Percentiles rank a stretch among this genome's conserved stretches.
These are phyloP conservation scores for Blastobotrys capitulatus DNA, from an alignment of 1,139 yeast genomes.

Conservation along the genomic window DNA sequence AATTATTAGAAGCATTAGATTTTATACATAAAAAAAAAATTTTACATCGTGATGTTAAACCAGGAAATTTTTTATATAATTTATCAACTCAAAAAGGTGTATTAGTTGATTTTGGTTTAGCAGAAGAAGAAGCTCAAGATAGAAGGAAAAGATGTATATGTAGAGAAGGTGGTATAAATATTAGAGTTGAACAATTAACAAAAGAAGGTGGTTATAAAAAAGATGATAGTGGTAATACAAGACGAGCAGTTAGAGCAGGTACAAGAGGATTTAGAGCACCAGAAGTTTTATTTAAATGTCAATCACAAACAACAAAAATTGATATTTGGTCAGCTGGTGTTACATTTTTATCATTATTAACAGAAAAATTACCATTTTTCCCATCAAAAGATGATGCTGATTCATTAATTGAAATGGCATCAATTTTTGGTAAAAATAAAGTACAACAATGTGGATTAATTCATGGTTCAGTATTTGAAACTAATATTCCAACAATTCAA, in stretches of 20 bases:
- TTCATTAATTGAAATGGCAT: conserved; percentile 77
- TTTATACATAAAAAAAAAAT: conserved; percentile 73
- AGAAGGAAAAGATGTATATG: conserved; percentile 21
- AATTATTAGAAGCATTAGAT: conserved; percentile 66
- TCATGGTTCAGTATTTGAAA: conserved; percentile 86
- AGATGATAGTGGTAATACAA: conserved; percentile 56
- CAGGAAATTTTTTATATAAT: conserved; percentile 74
- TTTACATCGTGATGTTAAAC: conserved; percentile 86
- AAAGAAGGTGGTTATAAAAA: conserved; percentile 28
- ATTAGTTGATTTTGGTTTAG: conserved; percentile 87
- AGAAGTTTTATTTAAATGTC: conserved; percentile 83
- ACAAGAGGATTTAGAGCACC: conserved; percentile 97
- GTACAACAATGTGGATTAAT: conserved; percentile 72
- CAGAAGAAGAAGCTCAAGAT: conserved; percentile 42
- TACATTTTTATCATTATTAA: conserved; percentile 63
- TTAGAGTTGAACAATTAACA: conserved; percentile 18
- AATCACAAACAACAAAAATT: conserved; percentile 72
- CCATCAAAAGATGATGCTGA: conserved; percentile 90
- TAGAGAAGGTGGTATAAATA: conserved; percentile 18
- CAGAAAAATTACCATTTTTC: conserved; percentile 78
- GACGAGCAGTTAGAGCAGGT: conserved; percentile 96
- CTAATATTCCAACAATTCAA: conserved; percentile 46
- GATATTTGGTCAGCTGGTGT: conserved; percentile 96
- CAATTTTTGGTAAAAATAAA: conserved; percentile 74
- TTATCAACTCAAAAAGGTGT: conserved; percentile 74